A percentile compares a stretch with the other conserved stretches of the same genome.
phyloP scores from a whole-genome alignment of 1,284 basidiomycete genomes.

The Cutaneotrichosporon sp. region DNA sequence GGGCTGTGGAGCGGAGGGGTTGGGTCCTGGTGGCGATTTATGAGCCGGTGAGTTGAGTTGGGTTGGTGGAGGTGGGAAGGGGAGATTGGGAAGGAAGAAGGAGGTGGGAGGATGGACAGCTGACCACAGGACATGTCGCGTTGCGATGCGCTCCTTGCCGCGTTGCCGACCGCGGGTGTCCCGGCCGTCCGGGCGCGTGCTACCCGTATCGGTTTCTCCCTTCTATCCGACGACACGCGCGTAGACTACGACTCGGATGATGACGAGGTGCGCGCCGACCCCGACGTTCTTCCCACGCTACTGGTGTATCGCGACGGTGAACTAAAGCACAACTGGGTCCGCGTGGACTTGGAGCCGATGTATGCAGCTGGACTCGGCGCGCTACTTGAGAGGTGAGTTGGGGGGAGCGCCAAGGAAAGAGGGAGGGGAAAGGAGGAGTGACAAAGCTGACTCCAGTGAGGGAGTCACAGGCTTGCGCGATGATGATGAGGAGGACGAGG shows the following conservation, averaged over 20 bases:
- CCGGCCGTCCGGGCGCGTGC: conserved; percentile 40
- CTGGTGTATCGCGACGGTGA: conserved; percentile 50
- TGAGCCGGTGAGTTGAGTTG: conserved; percentile 49
- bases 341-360: conserved; percentile 47
- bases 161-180: conserved; percentile 22
- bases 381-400: conserved; percentile 39
- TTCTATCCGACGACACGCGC: conserved; percentile 20
- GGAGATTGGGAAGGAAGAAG: conserved; percentile 30
- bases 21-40: conserved; percentile 49
- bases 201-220: conserved; percentile 42
- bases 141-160: conserved; percentile 36
- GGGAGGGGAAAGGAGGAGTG: neutral
- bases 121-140: conserved; percentile 39
- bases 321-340: conserved; percentile 43
- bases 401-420: neutral
- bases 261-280: conserved; percentile 35
- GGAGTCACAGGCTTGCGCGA: neutral
- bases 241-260: conserved; percentile 25
- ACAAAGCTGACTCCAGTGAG: conserved; percentile 19
- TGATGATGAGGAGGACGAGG: neutral
- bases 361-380: conserved; percentile 38
- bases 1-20: conserved; percentile 42
- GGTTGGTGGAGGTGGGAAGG: neutral
- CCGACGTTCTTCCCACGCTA: conserved; percentile 50
- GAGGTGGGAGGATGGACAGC: neutral